phyloP scores from a whole-genome alignment of 2,329 filamentous ascomycete species.

The Lasiodiplodia hormozganensis region DNA sequence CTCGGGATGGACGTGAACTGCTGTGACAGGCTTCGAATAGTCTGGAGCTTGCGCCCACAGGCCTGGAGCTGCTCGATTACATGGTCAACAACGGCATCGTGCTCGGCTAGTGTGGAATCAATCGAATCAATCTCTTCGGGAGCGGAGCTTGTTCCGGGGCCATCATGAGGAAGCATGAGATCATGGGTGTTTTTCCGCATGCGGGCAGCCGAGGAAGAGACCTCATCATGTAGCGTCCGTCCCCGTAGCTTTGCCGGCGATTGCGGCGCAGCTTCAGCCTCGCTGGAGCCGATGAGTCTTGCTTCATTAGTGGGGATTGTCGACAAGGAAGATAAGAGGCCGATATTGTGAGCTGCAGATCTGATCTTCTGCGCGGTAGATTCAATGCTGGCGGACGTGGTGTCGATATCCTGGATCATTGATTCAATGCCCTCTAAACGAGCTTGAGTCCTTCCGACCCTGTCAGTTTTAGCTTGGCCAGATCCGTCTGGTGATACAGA shows the following conservation, averaged over 20 bases:
- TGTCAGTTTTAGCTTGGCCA: conserved; percentile 13
- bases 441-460: not conserved
- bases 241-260: not conserved
- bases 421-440: not conserved
- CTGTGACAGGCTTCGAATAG: conserved; percentile 8
- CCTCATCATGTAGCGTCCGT: conserved; percentile 29
- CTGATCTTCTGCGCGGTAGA: conserved; percentile 8
- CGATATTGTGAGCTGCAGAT: conserved; percentile 10
- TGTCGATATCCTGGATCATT: conserved; percentile 2
- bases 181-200: conserved; percentile 25
- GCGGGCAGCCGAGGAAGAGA: not conserved
- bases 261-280: conserved; percentile 5
- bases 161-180: conserved; percentile 25
- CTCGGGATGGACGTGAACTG: conserved; percentile 32
- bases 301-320: conserved; percentile 3
- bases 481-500: conserved; percentile 10
- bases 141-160: conserved; percentile 46
- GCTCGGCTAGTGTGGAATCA: conserved; percentile 51
- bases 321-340: not conserved
- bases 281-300: not conserved
- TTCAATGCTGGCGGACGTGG: conserved; percentile 14
- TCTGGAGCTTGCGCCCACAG: conserved; percentile 25
- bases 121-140: conserved; percentile 33
- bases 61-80: conserved; percentile 48
- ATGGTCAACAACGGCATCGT: conserved; percentile 45